Conservation (phyloP, 2,329 filamentous ascomycete species). For the Pseudogymnoascus sp. region DNA sequence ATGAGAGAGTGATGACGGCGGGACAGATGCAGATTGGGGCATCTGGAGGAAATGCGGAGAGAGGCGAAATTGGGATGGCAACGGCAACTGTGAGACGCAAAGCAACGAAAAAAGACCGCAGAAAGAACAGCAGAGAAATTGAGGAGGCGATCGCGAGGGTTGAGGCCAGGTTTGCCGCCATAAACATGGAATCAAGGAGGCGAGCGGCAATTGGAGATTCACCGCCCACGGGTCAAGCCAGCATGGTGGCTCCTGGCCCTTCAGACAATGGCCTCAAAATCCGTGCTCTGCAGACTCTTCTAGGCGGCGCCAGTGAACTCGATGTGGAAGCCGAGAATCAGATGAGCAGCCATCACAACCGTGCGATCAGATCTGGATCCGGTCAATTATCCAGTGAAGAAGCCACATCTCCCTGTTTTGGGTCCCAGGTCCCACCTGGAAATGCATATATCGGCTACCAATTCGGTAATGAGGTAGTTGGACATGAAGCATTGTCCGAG, state of each 20-base stretch:
- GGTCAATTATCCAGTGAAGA: background rate
- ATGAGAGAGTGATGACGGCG: background rate
- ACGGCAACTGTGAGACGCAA: background rate
- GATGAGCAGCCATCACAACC: background rate
- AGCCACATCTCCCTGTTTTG: background rate
- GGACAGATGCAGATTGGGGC: background rate
- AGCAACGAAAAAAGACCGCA: background rate
- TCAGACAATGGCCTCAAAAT: background rate
- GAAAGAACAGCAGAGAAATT: slow-evolving; percentile 4
- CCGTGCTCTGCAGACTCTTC: background rate
- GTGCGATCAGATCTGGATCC: background rate
- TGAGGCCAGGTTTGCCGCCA: background rate
- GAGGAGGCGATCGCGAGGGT: slow-evolving; percentile 4
- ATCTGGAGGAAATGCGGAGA: background rate
- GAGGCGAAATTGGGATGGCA: background rate
- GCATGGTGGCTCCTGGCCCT: background rate
- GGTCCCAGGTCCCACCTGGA: background rate
- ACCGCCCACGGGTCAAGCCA: background rate
- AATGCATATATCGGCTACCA: background rate
- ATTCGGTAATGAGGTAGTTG: background rate
- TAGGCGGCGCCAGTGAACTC: slow-evolving; percentile 11
- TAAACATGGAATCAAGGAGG: background rate
- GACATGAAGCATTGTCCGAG: background rate
- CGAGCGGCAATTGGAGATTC: background rate
- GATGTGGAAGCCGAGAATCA: slow-evolving; percentile 23